Conservation (phyloP, 768 basidiomycete species). For the Suillus placidus region DNA sequence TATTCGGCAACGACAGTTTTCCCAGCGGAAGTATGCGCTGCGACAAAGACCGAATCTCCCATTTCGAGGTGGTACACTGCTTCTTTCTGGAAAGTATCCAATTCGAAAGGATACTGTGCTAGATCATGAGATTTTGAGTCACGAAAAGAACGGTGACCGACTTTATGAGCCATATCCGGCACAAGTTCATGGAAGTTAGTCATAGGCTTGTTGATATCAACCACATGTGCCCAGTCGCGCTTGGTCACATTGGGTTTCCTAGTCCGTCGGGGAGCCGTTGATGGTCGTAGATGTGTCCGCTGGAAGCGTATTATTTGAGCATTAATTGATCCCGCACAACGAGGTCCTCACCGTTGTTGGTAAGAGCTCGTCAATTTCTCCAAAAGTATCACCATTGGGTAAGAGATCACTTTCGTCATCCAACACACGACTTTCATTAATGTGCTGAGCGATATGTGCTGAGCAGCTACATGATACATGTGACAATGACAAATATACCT, state of each 20-base stretch:
- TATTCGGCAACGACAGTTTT: slow-evolving; percentile 99
- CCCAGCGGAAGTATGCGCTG: slow-evolving; percentile 98
- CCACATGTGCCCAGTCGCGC: slow-evolving; percentile 97
- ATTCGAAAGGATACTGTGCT: slow-evolving; percentile 92
- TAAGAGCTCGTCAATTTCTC: slow-evolving; percentile 80
- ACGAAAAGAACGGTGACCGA: slow-evolving; percentile 30
- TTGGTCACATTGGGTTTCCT: slow-evolving; percentile 61
- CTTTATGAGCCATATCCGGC: slow-evolving; percentile 95
- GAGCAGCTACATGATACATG: slow-evolving; percentile 25
- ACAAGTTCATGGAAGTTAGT: slow-evolving; percentile 90
- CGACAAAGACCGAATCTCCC: slow-evolving; percentile 99
- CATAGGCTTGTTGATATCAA: slow-evolving; percentile 90
- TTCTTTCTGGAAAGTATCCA: slow-evolving; percentile 98
- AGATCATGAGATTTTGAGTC: slow-evolving; percentile 9
- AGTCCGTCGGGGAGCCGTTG: slow-evolving; percentile 42
- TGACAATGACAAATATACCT: slow-evolving; percentile 18
- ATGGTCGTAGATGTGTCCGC: slow-evolving; percentile 62
- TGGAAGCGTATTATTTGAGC: slow-evolving; percentile 27
- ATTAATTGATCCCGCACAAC: not conserved
- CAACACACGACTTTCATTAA: slow-evolving; percentile 18
- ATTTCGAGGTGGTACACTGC: slow-evolving; percentile 97
- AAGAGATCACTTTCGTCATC: slow-evolving; percentile 27
- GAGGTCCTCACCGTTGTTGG: slow-evolving; percentile 50
- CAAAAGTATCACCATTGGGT: slow-evolving; percentile 24
- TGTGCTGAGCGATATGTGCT: slow-evolving; percentile 23